Evolutionary conservation across 2,329 filamentous ascomycete genomes (phyloP).

Genomic region (Anthostomella pinea): DNA sequence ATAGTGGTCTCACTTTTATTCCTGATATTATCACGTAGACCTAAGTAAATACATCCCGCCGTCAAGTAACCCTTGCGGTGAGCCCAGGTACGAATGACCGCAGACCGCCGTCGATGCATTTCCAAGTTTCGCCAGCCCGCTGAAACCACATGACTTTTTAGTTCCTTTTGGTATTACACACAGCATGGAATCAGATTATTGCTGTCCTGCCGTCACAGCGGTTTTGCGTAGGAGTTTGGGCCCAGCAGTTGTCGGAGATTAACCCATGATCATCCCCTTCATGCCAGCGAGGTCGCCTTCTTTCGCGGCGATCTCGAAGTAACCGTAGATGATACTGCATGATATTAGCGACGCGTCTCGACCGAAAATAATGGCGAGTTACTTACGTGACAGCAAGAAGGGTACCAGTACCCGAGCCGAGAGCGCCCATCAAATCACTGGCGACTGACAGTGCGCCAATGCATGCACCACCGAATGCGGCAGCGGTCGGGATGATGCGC

Average conservation of each 20-base stretch:
- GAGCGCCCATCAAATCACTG: constrained; percentile 91
- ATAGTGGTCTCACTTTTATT: too few species aligned
- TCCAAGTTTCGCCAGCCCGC: constrained; percentile 24
- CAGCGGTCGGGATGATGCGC: constrained; percentile 96
- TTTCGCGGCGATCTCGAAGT: constrained; percentile 99
- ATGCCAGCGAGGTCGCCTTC: constrained; percentile 90
- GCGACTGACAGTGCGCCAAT: constrained; percentile 96
- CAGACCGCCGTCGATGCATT: constrained; percentile 28
- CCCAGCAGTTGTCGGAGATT: constrained; percentile 28
- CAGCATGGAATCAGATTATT: constrained; percentile 21
- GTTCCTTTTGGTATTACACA: constrained; percentile 28
- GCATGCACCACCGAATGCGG: constrained; percentile 97
- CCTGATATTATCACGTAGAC: too few species aligned
- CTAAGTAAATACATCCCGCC: constrained; percentile 1
- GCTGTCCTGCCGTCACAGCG: constrained; percentile 20
- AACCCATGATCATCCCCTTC: constrained; percentile 72
- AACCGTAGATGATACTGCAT: constrained; percentile 91
- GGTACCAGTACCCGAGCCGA: constrained; percentile 96
- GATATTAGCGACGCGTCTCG: too few species aligned
- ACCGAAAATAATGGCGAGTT: constrained; percentile 2
- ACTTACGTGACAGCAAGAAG: constrained; percentile 97
- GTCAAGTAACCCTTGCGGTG: too few species aligned
- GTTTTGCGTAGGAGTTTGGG: constrained; percentile 8
- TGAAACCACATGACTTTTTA: constrained; percentile 27
- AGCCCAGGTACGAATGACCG: constrained; percentile 18